These are phyloP conservation scores for Fusarium sp. DNA, from an alignment of 2,329 filamentous ascomycete species.

Conservation along the genomic window DNA sequence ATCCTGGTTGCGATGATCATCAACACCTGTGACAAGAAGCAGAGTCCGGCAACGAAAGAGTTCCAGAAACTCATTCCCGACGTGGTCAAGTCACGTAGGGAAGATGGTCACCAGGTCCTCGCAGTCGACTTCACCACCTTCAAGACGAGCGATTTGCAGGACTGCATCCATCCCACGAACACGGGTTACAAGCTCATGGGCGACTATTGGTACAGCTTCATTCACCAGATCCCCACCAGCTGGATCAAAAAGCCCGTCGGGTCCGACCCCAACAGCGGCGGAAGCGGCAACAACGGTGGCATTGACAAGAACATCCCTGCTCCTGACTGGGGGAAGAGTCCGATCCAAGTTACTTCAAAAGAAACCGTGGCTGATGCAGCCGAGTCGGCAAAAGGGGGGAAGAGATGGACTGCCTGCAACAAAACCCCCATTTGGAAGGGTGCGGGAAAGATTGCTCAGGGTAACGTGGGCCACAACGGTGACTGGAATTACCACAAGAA, in stretches of 20 bases:
- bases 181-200: constrained; percentile 33
- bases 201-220: constrained; percentile 41
- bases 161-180: constrained; percentile 41
- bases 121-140: constrained; percentile 29
- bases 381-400: not conserved
- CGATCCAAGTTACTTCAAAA: constrained; percentile 5
- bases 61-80: constrained; percentile 12
- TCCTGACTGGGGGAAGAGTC: not conserved
- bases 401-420: not conserved
- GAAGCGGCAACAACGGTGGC: not conserved
- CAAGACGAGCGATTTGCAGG: constrained; percentile 10
- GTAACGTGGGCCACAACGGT: not conserved
- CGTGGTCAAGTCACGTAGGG: not conserved
- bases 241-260: constrained; percentile 37
- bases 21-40: constrained; percentile 4
- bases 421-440: not conserved
- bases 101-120: constrained; percentile 11
- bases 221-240: constrained; percentile 32
- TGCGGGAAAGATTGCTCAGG: constrained; percentile 3
- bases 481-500: constrained; percentile 19
- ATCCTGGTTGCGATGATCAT: constrained; percentile 27
- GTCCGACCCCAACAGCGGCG: not conserved
- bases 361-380: not conserved
- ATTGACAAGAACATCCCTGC: constrained; percentile 13
- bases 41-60: not conserved